These are phyloP conservation scores for carrot (Daucus carota) DNA, from an alignment of 129 eudicot genomes.

Conservation along the genomic window DNA sequence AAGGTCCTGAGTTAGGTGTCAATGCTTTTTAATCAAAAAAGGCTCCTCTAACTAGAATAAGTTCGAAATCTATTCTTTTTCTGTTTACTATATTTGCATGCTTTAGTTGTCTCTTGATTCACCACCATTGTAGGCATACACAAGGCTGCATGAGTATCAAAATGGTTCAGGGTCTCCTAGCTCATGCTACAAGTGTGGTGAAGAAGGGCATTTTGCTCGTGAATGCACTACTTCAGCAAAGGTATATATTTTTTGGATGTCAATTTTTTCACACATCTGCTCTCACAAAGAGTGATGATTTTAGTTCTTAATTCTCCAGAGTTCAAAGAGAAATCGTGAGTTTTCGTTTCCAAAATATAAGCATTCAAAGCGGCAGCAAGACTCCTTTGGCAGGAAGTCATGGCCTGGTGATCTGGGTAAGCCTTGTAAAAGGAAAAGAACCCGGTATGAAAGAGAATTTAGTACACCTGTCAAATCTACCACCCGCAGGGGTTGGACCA, in stretches of 20 bases:
- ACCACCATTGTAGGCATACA: neutral
- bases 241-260: neutral
- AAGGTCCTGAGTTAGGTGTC: neutral
- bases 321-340: slow-evolving; percentile 45
- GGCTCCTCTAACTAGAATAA: neutral
- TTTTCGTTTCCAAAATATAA: slow-evolving; percentile 39
- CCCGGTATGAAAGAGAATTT: slow-evolving; percentile 23
- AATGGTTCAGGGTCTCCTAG: neutral
- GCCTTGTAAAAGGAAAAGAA: slow-evolving; percentile 39
- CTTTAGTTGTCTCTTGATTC: neutral
- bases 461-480: slow-evolving; percentile 32
- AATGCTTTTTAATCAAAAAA: neutral
- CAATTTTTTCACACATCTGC: neutral
- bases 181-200: slow-evolving; percentile 11
- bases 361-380: slow-evolving; percentile 26
- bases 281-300: neutral
- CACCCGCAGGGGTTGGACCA: slow-evolving; percentile 53
- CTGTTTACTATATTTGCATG: neutral
- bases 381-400: slow-evolving; percentile 31
- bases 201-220: slow-evolving; percentile 10
- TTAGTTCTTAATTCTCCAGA: slow-evolving; percentile 23
- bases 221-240: slow-evolving; percentile 6
- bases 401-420: slow-evolving; percentile 48
- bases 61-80: neutral
- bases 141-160: slow-evolving; percentile 1